Evolutionary conservation across 495 filamentous ascomycete species (phyloP).

Genomic region (Penicillium malachiteum): DNA sequence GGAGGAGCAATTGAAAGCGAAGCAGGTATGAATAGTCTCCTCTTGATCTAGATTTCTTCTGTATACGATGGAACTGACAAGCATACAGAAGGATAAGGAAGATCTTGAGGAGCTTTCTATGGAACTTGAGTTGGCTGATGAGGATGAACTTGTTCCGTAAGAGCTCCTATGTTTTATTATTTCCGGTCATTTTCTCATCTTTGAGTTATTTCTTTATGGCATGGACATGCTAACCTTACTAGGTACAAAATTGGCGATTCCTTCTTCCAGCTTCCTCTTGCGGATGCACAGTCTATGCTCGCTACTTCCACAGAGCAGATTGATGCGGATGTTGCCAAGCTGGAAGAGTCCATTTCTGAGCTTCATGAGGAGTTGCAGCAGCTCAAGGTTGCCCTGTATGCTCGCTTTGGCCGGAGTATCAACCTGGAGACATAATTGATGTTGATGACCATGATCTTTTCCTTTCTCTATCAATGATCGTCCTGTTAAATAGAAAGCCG

Average conservation of each 20-base stretch:
- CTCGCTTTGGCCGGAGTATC: slow-evolving; percentile 90
- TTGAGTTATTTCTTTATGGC: not conserved
- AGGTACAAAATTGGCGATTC: slow-evolving; percentile 97
- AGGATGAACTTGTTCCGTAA: slow-evolving; percentile 89
- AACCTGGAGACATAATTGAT: slow-evolving; percentile 79
- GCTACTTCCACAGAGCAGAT: slow-evolving; percentile 66
- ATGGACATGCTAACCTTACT: not conserved
- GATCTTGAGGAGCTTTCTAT: slow-evolving; percentile 88
- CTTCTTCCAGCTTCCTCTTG: slow-evolving; percentile 81
- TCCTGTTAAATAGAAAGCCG: not conserved
- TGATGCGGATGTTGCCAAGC: slow-evolving; percentile 67
- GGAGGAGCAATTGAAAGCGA: slow-evolving; percentile 78
- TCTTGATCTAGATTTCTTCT: not conserved
- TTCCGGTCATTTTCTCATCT: not conserved
- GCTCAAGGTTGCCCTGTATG: slow-evolving; percentile 89
- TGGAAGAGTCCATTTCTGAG: slow-evolving; percentile 72
- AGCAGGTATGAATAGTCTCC: slow-evolving; percentile 62
- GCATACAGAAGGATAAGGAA: slow-evolving; percentile 89
- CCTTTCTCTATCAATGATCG: not conserved
- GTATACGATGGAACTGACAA: not conserved
- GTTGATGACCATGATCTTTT: not conserved
- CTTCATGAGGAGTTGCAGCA: slow-evolving; percentile 82
- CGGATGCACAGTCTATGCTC: slow-evolving; percentile 83
- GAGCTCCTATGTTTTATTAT: slow-evolving; percentile 17
- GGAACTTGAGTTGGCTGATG: slow-evolving; percentile 92